phyloP scores from a whole-genome alignment of 306 rosid species.

The Dalbergia cultrata region DNA sequence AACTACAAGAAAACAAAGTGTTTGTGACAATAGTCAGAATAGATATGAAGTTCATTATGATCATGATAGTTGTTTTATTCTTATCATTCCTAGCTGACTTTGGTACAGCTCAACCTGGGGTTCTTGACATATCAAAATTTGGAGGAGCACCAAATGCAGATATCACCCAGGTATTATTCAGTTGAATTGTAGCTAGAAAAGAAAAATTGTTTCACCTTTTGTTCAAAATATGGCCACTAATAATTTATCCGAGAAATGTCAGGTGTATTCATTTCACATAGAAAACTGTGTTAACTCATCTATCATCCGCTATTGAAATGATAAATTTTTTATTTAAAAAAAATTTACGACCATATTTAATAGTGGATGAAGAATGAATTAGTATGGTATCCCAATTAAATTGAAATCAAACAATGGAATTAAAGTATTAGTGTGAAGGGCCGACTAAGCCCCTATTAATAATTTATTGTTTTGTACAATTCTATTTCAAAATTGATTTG shows the following conservation, averaged over 20 bases:
- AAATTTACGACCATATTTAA: no score
- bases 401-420: no score
- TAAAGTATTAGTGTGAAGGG: not conserved
- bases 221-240: not conserved
- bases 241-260: no score
- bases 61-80: not conserved
- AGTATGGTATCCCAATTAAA: not conserved
- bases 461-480: not conserved
- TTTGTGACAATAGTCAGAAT: not conserved
- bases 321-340: no score
- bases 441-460: no score
- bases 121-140: slow-evolving; percentile 27
- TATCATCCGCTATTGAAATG: no score
- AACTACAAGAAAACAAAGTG: not conserved
- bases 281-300: no score
- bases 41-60: not conserved
- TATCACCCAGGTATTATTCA: slow-evolving; percentile 10
- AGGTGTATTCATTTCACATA: no score
- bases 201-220: not conserved
- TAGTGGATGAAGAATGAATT: no score
- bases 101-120: not conserved
- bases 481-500: not conserved
- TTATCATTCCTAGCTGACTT: not conserved
- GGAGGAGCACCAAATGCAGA: slow-evolving; percentile 38
- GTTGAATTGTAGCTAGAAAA: not conserved